Evolutionary conservation across 2,329 filamentous ascomycete species (phyloP).

Genomic region (Trichoderma sp.): DNA sequence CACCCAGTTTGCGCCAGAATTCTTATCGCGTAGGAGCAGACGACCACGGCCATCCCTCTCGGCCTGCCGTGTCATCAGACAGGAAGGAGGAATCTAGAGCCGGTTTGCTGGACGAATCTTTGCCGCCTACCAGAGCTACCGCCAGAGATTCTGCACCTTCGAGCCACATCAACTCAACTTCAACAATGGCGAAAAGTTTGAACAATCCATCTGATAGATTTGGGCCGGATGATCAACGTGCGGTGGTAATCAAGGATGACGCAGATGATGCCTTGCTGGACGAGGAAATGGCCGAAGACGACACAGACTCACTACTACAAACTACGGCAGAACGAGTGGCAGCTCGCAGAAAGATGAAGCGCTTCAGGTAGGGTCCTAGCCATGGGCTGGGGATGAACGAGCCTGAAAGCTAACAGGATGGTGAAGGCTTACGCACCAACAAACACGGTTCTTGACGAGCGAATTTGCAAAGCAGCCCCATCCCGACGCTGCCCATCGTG

Average conservation of each 20-base stretch:
- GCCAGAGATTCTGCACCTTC: constrained; percentile 38
- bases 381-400: background rate
- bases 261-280: constrained; percentile 54
- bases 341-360: constrained; percentile 67
- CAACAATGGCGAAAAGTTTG: background rate
- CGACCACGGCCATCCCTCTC: constrained; percentile 37
- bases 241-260: constrained; percentile 35
- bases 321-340: constrained; percentile 56
- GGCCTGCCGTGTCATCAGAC: constrained; percentile 12
- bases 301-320: constrained; percentile 40
- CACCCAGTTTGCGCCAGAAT: constrained; percentile 36
- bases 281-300: constrained; percentile 52
- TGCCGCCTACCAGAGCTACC: constrained; percentile 40
- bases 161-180: constrained; percentile 39
- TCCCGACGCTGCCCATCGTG: constrained; percentile 85
- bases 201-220: constrained; percentile 1
- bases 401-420: background rate
- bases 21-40: constrained; percentile 42
- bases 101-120: constrained; percentile 24
- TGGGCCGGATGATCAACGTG: constrained; percentile 12
- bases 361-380: constrained; percentile 60
- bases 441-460: constrained; percentile 96
- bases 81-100: constrained; percentile 12
- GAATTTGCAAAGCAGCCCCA: constrained; percentile 95
- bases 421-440: constrained; percentile 81